phyloP scores from a whole-genome alignment of 176 grass and related monocot genomes.

The Poa pratensis region DNA sequence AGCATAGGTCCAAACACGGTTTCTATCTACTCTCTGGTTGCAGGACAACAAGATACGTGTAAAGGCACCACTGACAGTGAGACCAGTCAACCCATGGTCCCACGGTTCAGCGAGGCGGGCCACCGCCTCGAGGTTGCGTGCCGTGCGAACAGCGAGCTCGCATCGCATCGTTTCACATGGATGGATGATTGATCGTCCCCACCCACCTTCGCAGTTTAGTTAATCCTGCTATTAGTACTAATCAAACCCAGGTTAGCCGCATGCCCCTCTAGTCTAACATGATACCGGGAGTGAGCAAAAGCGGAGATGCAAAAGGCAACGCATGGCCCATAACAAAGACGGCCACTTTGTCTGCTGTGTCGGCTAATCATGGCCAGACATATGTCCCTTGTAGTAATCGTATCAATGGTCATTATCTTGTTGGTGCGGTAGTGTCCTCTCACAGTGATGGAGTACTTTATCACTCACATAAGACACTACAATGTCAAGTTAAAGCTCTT shows the following conservation, averaged over 20 bases:
- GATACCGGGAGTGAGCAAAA: not conserved
- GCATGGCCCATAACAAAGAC: not conserved
- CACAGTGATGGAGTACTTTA: not conserved
- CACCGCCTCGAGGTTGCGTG: not conserved
- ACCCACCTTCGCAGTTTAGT: not conserved
- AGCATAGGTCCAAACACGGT: not conserved
- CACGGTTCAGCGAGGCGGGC: not conserved
- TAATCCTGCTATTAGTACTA: not conserved
- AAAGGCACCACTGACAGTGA: not conserved
- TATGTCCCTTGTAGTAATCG: not conserved
- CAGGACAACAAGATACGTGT: too few relatives aligned
- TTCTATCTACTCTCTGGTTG: not conserved
- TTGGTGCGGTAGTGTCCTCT: not conserved
- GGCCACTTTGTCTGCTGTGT: not conserved
- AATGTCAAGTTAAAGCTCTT: too few relatives aligned
- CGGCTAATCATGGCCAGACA: not conserved
- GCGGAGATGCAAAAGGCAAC: not conserved
- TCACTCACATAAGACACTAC: too few relatives aligned
- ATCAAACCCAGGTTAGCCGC: not conserved
- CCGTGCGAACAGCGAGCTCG: not conserved
- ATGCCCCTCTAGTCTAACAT: not conserved
- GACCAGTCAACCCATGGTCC: not conserved
- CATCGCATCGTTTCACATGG: slow-evolving; percentile 20
- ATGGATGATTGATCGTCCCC: slow-evolving; percentile 20
- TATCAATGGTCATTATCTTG: not conserved